phyloP scores from a whole-genome alignment of 2,329 filamentous ascomycete species.

The Colletotrichum neosansevieriae region DNA sequence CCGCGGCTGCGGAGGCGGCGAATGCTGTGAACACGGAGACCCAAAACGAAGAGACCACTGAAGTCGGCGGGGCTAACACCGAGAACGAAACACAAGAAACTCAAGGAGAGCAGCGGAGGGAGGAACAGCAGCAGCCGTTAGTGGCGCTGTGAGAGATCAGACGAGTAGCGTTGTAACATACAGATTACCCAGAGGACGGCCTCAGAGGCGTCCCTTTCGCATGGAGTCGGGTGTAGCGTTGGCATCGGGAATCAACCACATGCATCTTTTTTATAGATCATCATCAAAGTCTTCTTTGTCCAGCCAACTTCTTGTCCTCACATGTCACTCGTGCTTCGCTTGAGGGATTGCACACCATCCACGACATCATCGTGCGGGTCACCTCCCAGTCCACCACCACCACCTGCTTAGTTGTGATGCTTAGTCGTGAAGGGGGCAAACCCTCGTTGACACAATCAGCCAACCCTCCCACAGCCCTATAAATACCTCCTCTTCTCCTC shows the following conservation, averaged over 20 bases:
- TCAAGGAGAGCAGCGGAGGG: constrained; percentile 24
- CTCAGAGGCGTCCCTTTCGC: constrained; percentile 18
- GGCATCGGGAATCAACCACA: constrained; percentile 13
- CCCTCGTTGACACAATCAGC: no score
- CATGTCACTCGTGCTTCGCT: no score
- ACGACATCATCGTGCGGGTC: no score
- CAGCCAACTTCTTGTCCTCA: not conserved
- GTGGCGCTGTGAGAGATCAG: constrained; percentile 12
- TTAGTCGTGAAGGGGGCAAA: no score
- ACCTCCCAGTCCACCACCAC: no score
- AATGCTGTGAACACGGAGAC: constrained; percentile 15
- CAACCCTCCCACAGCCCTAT: no score
- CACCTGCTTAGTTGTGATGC: no score
- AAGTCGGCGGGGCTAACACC: constrained; percentile 3
- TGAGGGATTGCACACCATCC: no score
- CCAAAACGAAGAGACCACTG: constrained; percentile 26
- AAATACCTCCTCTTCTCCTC: no score
- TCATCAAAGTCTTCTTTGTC: constrained; percentile 15
- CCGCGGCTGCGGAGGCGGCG: constrained; percentile 49
- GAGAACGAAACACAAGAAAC: constrained; percentile 9
- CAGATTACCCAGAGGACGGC: constrained; percentile 31
- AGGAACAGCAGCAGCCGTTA: constrained; percentile 25
- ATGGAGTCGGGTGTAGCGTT: constrained; percentile 37
- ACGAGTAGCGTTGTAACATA: constrained; percentile 25
- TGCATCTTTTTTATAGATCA: constrained; percentile 14